Conservation (phyloP, 139 green algal genomes). For the Asterochloris sp. region DNA sequence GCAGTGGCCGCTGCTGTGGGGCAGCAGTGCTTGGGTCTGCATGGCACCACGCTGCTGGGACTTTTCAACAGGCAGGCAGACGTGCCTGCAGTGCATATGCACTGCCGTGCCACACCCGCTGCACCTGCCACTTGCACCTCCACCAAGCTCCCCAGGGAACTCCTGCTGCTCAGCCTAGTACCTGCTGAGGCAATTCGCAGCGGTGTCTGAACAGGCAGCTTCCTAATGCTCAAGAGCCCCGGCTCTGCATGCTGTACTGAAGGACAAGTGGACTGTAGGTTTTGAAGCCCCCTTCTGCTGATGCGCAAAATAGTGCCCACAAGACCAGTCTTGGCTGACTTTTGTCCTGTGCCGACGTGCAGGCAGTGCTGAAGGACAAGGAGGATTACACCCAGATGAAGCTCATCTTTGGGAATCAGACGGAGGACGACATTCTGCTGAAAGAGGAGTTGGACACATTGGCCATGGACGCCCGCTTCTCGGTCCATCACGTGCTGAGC, state of each 20-base stretch:
- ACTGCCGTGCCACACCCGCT: too few relatives aligned
- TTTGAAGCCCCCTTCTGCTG: not conserved
- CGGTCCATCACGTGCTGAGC: conserved; percentile 49
- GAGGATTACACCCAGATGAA: conserved; percentile 77
- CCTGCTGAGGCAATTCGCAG: too few relatives aligned
- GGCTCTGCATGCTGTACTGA: not conserved
- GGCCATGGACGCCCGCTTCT: conserved; percentile 60
- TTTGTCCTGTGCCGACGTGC: not conserved
- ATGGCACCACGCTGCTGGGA: too few relatives aligned
- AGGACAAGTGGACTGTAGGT: not conserved
- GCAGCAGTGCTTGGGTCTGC: too few relatives aligned
- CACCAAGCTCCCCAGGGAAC: too few relatives aligned
- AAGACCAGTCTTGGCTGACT: not conserved
- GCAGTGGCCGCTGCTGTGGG: too few relatives aligned
- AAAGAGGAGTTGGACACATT: conserved; percentile 83
- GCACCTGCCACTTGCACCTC: too few relatives aligned
- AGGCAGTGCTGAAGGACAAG: conserved; percentile 71
- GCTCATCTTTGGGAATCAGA: conserved; percentile 95
- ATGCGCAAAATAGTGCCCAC: not conserved
- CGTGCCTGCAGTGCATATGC: too few relatives aligned
- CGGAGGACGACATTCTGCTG: conserved; percentile 93
- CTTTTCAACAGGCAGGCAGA: too few relatives aligned
- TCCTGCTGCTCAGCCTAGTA: too few relatives aligned
- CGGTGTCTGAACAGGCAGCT: too few relatives aligned
- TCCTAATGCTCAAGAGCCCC: too few relatives aligned